Percentiles rank a stretch among this genome's conserved stretches.
Evolutionary conservation across 768 basidiomycete species (phyloP).

Genomic region (Lentinula guzmanii): DNA sequence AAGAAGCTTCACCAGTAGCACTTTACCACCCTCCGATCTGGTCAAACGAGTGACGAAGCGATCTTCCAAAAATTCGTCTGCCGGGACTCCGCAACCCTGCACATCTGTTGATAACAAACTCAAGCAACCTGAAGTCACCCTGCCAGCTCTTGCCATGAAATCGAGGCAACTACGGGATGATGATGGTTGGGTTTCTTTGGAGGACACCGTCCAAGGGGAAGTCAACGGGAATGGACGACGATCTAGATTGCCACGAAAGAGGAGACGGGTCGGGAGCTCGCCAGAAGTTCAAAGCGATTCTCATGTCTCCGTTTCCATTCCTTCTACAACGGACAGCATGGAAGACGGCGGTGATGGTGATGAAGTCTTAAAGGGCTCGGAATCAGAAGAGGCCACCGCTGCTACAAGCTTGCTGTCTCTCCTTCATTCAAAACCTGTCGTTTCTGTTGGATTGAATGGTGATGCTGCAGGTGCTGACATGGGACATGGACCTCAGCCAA

Average conservation of each 20-base stretch:
- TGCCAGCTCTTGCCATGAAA: background rate
- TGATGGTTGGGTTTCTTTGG: background rate
- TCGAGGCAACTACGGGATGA: background rate
- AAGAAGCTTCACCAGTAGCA: background rate
- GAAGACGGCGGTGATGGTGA: background rate
- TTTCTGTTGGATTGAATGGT: background rate
- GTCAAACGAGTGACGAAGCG: background rate
- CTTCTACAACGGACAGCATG: background rate
- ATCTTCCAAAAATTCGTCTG: background rate
- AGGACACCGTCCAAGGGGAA: background rate
- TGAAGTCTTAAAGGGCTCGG: background rate
- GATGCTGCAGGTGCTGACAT: slow-evolving; percentile 4
- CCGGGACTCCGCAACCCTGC: background rate
- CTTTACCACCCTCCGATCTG: background rate
- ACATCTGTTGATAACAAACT: background rate
- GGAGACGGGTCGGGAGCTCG: background rate
- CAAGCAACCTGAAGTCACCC: background rate
- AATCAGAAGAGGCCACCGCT: slow-evolving; percentile 6
- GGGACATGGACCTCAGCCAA: background rate
- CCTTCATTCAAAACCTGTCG: background rate
- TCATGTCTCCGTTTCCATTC: background rate
- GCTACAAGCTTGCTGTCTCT: slow-evolving; percentile 5
- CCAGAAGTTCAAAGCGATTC: background rate
- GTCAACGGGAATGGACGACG: background rate
- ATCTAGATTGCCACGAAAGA: background rate